phyloP scores from a whole-genome alignment of 495 filamentous ascomycete species.

The Viridothelium virens region DNA sequence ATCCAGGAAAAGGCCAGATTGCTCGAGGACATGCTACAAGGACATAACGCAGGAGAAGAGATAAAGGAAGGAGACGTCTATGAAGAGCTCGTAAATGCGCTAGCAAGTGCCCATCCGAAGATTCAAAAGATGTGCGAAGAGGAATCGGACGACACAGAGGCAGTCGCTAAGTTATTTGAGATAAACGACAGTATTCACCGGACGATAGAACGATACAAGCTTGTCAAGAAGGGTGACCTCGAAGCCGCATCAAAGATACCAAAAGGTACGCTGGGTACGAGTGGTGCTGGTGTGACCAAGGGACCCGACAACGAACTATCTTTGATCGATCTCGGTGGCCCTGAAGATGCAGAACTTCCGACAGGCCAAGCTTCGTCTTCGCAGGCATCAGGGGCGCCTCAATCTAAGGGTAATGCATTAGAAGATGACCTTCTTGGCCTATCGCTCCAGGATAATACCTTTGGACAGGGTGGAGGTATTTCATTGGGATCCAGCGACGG shows the following conservation, averaged over 20 bases:
- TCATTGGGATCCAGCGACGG: constrained; percentile 55
- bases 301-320: constrained; percentile 80
- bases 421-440: constrained; percentile 61
- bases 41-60: constrained; percentile 70
- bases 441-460: constrained; percentile 55
- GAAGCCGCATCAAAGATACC: constrained; percentile 80
- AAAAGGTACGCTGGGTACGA: constrained; percentile 68
- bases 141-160: constrained; percentile 92
- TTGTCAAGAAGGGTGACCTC: constrained; percentile 87
- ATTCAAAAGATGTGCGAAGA: constrained; percentile 99
- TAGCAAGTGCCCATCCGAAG: constrained; percentile 93
- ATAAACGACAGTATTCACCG: constrained; percentile 98
- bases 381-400: constrained; percentile 33
- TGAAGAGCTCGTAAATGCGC: constrained; percentile 85
- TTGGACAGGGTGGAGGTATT: constrained; percentile 71
- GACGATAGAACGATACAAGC: constrained; percentile 87
- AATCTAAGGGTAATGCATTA: constrained; percentile 43
- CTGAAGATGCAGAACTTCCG: constrained; percentile 37
- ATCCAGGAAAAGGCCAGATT: constrained; percentile 89
- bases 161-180: constrained; percentile 87
- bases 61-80: constrained; percentile 89
- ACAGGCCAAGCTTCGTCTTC: constrained; percentile 15
- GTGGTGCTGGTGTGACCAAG: constrained; percentile 58
- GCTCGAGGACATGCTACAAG: constrained; percentile 85
- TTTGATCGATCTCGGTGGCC: constrained; percentile 76